phyloP scores from a whole-genome alignment of 495 filamentous ascomycete genomes.

The Monascus purpureus region DNA sequence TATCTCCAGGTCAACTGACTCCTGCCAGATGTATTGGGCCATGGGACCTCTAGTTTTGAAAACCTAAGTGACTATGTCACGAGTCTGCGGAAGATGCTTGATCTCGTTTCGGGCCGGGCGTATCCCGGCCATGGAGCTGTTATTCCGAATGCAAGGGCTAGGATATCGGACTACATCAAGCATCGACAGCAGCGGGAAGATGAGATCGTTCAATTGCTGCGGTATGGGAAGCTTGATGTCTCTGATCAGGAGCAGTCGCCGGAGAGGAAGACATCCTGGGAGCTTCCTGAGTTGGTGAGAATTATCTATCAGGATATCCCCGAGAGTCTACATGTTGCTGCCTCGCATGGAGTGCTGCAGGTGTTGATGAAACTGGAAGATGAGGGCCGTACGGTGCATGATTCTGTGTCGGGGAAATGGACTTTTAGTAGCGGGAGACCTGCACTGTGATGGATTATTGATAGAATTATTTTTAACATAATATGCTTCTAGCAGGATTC shows the following conservation, averaged over 20 bases:
- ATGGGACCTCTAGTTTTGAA: conserved; percentile 88
- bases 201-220: conserved; percentile 61
- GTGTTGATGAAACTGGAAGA: conserved; percentile 55
- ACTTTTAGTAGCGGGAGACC: conserved; percentile 25
- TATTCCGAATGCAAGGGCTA: conserved; percentile 47
- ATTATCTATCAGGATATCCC: conserved; percentile 70
- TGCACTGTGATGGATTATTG: conserved; percentile 11
- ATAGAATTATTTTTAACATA: too few relatives aligned
- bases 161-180: conserved; percentile 64
- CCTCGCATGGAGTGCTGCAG: conserved; percentile 51
- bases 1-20: not conserved
- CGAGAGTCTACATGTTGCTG: conserved; percentile 58
- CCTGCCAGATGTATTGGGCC: conserved; percentile 59
- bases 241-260: conserved; percentile 9
- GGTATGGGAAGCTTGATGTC: conserved; percentile 17
- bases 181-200: conserved; percentile 70
- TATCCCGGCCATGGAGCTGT: conserved; percentile 85
- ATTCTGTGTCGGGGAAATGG: conserved; percentile 37
- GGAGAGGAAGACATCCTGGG: conserved; percentile 34
- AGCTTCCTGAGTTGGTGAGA: conserved; percentile 69
- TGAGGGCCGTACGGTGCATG: conserved; percentile 46
- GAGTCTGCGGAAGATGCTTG: conserved; percentile 59
- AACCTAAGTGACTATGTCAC: conserved; percentile 58
- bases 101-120: conserved; percentile 48
- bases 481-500: too few relatives aligned